Conservation (phyloP, 2,329 filamentous ascomycete genomes). For the Aspergillus vadensis region DNA sequence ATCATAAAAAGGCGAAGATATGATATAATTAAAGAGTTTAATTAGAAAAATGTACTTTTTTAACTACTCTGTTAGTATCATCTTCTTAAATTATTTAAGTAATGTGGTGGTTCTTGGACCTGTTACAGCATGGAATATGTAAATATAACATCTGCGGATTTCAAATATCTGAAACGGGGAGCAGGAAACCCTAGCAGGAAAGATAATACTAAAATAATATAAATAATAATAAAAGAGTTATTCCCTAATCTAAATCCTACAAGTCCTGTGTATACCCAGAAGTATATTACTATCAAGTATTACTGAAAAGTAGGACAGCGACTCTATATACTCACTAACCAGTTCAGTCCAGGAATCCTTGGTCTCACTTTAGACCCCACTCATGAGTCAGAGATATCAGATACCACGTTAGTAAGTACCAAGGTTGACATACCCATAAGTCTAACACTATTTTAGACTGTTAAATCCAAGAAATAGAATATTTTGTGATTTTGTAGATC, state of each 20-base stretch:
- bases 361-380: conserved; percentile 1
- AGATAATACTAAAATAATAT: conserved; percentile 3
- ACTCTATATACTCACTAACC: conserved; percentile 3
- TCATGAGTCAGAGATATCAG: not conserved
- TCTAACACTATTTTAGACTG: not conserved
- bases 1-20: not conserved
- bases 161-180: not conserved
- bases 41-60: not conserved
- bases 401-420: not conserved
- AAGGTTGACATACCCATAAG: not conserved
- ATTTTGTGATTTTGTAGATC: too few relatives aligned
- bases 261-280: not conserved
- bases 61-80: conserved; percentile 11
- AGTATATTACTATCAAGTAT: conserved; percentile 1
- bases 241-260: conserved; percentile 3
- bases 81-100: conserved; percentile 7
- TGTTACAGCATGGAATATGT: conserved; percentile 3
- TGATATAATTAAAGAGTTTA: conserved; percentile 5
- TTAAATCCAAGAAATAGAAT: not conserved
- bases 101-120: conserved; percentile 10
- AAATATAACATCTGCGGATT: not conserved
- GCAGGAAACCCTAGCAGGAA: conserved; percentile 10
- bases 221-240: conserved; percentile 10
- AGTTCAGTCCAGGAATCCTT: conserved; percentile 16
- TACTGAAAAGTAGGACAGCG: conserved; percentile 7